These are phyloP conservation scores for Penicillium hordei DNA, from an alignment of 2,329 filamentous ascomycete species.

Conservation along the genomic window DNA sequence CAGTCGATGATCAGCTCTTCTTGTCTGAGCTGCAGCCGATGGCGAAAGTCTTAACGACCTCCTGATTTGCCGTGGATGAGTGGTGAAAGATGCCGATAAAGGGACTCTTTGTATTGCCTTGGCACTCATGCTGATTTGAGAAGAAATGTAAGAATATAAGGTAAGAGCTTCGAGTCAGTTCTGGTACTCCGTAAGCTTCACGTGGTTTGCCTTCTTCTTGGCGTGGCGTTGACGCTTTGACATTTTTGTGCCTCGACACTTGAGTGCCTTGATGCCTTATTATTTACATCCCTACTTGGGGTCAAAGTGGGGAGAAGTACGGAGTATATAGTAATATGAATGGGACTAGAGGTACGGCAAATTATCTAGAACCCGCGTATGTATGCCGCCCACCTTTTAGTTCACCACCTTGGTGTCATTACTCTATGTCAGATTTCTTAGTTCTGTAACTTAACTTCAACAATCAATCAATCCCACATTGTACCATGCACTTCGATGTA, in stretches of 20 bases:
- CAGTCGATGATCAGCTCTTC: background rate
- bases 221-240: constrained; percentile 1
- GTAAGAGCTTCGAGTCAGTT: background rate
- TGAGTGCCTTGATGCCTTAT: background rate
- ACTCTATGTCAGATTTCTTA: no score
- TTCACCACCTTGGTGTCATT: no score
- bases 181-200: background rate
- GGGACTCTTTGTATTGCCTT: background rate
- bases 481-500: no score
- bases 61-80: background rate
- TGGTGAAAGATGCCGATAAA: background rate
- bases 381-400: no score
- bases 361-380: no score
- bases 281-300: no score
- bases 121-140: background rate
- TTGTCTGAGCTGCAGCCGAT: background rate
- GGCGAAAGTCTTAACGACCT: background rate
- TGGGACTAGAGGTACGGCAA: no score
- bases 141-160: background rate
- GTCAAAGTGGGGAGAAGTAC: no score
- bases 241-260: background rate
- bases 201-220: constrained; percentile 6
- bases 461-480: no score
- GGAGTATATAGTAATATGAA: no score
- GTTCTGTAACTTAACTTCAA: no score